Base-by-base conservation (phyloP, 2,329 filamentous ascomycete genomes). In the Pestalotiopsis sp. region DNA sequence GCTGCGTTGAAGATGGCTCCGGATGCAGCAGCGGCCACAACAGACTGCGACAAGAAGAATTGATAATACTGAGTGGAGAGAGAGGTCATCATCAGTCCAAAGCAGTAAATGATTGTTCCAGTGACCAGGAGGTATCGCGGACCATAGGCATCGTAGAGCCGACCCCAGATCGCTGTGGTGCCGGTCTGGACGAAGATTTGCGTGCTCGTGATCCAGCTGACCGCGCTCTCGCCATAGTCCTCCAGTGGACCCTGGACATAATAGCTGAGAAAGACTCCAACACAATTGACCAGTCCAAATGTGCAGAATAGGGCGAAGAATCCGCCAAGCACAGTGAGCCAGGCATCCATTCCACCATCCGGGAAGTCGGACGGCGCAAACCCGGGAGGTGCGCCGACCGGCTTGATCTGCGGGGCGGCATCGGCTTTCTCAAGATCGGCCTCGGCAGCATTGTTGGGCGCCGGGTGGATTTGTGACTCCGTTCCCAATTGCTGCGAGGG, bases 61-160 rank as follows among this genome's bases (percentile, higher is more conserved):
- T 83, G 81, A 73, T 81, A 83, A 75, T 80, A 83, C 71, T 80
- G 49, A 56, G 74, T 75, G 11, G 74, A 75, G 20, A 91, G 79
- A 49, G 84, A 86, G 1, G 86, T 84, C 86, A 90, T 88, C 87
- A 91, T 90, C 11, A 91, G 75, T 4, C 86, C 85, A 67, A 91
- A 85, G 38, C 89, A 79, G 73, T 88, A 85, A 61, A 87, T 74
- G 52, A 89, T 75, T 1, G 84, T 85, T 62, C 88, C 88, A 56
- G 80, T 70, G 11, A 86, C 59, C 2, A 90, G 77, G 3, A 92
- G 79, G 69, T 81, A 85, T 58, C 84, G 83, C 1, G 89, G 87
- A 0, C 90, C 90, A 72, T 88, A 87, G 71, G 82, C 84, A 74
- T 92, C 90, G 72, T 85, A 91, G 1, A 89, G 69, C 58, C 85